Evolutionary conservation across 192 early-diverging fungal species (phyloP).

Genomic region (Phycomyces nitens): DNA sequence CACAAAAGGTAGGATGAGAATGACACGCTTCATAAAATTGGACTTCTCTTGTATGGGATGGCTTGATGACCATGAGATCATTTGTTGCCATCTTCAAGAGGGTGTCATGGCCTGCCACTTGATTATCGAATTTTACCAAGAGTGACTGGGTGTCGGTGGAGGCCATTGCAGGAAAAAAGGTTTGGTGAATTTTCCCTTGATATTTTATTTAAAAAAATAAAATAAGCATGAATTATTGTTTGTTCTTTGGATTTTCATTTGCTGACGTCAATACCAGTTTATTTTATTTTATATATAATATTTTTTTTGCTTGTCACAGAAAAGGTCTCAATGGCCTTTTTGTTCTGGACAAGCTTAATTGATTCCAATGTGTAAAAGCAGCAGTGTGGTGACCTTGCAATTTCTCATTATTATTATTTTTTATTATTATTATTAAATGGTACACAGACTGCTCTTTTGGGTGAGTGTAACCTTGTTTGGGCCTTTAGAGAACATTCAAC

Average conservation of each 20-base stretch:
- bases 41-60: conserved; percentile 57
- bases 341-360: no score
- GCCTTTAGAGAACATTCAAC: no score
- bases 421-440: no score
- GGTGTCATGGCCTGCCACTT: conserved; percentile 81
- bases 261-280: background rate
- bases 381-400: no score
- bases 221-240: no score
- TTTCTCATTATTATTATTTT: no score
- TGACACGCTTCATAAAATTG: conserved; percentile 69
- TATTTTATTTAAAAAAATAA: no score
- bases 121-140: conserved; percentile 52
- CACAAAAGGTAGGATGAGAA: conserved; percentile 43
- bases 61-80: conserved; percentile 69
- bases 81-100: conserved; percentile 57
- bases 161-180: background rate
- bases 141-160: background rate
- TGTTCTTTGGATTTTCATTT: background rate
- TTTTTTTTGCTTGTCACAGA: background rate
- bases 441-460: no score
- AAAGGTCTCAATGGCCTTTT: no score
- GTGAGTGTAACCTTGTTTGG: no score
- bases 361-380: no score
- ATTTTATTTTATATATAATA: background rate
- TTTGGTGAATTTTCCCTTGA: no score